These are phyloP conservation scores for Furcasterigmium furcatum DNA, from an alignment of 2,329 filamentous ascomycete genomes.

Conservation along the genomic window DNA sequence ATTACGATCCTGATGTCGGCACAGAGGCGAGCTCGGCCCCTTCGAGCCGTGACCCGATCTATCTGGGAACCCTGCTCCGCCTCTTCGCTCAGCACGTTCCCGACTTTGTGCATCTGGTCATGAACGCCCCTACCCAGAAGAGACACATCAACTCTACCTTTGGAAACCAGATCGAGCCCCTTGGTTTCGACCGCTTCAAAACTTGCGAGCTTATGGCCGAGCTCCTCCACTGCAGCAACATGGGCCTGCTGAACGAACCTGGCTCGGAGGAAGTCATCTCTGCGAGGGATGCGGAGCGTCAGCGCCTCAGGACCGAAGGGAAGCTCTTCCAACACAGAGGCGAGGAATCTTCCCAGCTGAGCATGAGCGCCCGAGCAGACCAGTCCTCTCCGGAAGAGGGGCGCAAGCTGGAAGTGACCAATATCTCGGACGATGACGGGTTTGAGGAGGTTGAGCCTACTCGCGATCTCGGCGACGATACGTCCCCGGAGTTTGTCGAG, in stretches of 20 bases:
- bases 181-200: conserved; percentile 98
- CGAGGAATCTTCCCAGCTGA: conserved; percentile 44
- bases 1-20: conserved; percentile 92
- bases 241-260: conserved; percentile 89
- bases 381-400: conserved; percentile 54
- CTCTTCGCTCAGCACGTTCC: conserved; percentile 89
- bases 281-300: conserved; percentile 75
- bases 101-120: conserved; percentile 88
- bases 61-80: conserved; percentile 84
- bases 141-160: conserved; percentile 82
- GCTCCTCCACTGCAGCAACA: conserved; percentile 95
- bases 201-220: conserved; percentile 99
- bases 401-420: conserved; percentile 73
- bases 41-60: conserved; percentile 88
- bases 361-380: conserved; percentile 56
- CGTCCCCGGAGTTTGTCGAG: conserved; percentile 66
- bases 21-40: conserved; percentile 76
- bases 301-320: conserved; percentile 74
- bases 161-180: conserved; percentile 83
- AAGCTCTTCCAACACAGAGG: conserved; percentile 47
- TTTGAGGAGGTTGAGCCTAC: conserved; percentile 82
- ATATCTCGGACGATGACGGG: conserved; percentile 82
- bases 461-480: conserved; percentile 70
- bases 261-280: conserved; percentile 86
- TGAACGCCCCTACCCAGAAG: conserved; percentile 71